Evolutionary conservation across 2,329 filamentous ascomycete genomes (phyloP), one percentile per base, ranked within the genome.

Genomic region (Phaeosphaeriaceae sp.): DNA sequence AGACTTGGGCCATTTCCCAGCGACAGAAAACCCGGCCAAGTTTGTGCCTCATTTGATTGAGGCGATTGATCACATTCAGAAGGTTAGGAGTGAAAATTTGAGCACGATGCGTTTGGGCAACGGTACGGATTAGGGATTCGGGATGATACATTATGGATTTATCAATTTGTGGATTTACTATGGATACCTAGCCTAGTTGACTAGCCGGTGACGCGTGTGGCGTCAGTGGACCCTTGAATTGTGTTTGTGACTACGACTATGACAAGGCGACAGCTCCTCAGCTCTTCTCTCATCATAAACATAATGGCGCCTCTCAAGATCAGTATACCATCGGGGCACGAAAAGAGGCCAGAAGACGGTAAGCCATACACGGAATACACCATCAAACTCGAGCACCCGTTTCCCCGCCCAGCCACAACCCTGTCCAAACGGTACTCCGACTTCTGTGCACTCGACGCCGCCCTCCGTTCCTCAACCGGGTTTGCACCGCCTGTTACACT

Each of bases 371-470:
- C 89, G 0, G 81, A 87, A 57, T 93, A 92, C 78, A 89, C 90
- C 71, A 87, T 92, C 72, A 86, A 85, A 17, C 80, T 94, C 50
- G 86, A 88, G 43, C 84, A 91, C 0, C 88, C 88, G 42, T 85
- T 92, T 1, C 89, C 90, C 0, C 81, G 93, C 12, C 85, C 88
- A 39, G 88, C 88, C 4, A 89, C 87, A 63, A 87, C 88, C 57
- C 80, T 92, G 4, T 85, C 87, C 65, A 93, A 92, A 74, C 88
- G 90, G 63, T 95, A 93, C 78, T 90, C 87, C 44, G 90, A 94
- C 69, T 94, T 94, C 67, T 77, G 79, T 46, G 71, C 79, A 38
- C 84, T 95, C 13, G 84, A 94, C 74, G 72, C 77, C 23, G 74
- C 81, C 3, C 81, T 95, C 7, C 78, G 79, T 16, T 76, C 81